Base-by-base conservation (phyloP, 495 filamentous ascomycete species). In the Podospora conica region DNA sequence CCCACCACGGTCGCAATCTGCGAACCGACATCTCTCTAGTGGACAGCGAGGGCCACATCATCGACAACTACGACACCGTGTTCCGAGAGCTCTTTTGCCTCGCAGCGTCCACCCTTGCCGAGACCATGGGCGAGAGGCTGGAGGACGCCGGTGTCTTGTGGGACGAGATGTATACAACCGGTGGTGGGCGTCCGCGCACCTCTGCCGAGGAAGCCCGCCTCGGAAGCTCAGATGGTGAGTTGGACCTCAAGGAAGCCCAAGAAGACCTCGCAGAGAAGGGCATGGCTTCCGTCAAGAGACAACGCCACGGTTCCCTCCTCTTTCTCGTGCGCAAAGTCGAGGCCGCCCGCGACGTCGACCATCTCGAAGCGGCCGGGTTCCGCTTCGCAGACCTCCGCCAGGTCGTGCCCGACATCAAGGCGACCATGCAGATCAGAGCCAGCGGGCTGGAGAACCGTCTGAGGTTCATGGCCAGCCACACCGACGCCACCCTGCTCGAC, bases 81-180 rank as follows among this genome's bases (percentile, higher is more conserved):
- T 93, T 97, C 77, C 89, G 91, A n/a, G 91, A 95, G 64, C 81
- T 91, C 7, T 96, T 96, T 77, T 96, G 92, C 68, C 80, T 91
- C 20, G 87, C 92, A 12, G 92, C 93, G 0, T 82, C 87, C 3
- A 85, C 86, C 53, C 84, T 97, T 12, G 90, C 93, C 10, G 78
- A 83, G 2, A 81, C 84, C 53, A 76, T 94, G 64, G 80, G 88
- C 66, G 79, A 84, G 31, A 78, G 84, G 3, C 73, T 96, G 2
- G 80, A 83, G 7, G 77, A 88, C 18, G 75, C 92, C 8, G 93
- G 93, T 1, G 81, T 89, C 18, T 82, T 97, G 3, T 95, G 90
- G 78, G 89, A 95, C 59, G 86, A 90, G 64, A 88, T 96, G 29
- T 74, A 96, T 33, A 77, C 81, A 12, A 95, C 91, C 2, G 85